Percentiles rank a stretch among this genome's conserved stretches.
phyloP scores from a whole-genome alignment of 106 monocot genomes.

The Iris macrosiphon region DNA sequence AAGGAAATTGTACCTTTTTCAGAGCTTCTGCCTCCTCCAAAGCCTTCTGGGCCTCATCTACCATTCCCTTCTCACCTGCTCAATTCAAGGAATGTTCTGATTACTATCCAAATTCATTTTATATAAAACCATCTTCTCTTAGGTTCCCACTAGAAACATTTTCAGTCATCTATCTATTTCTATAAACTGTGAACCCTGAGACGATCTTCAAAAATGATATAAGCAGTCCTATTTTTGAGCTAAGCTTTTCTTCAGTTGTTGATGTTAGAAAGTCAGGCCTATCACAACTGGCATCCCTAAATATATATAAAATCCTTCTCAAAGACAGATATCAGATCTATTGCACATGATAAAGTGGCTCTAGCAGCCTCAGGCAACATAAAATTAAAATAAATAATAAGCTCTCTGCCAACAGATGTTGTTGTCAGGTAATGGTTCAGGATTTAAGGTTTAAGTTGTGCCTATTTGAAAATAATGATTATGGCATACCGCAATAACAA shows the following conservation, averaged over 20 bases:
- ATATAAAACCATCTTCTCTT: not conserved
- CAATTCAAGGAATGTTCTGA: conserved; percentile 7
- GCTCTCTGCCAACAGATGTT: too few species aligned
- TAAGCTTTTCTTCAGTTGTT: too few species aligned
- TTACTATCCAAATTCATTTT: not conserved
- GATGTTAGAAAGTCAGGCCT: too few species aligned
- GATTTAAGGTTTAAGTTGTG: too few species aligned
- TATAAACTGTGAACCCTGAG: not conserved
- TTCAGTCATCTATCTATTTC: not conserved
- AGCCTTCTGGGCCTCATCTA: conserved; percentile 83
- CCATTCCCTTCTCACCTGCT: conserved; percentile 85
- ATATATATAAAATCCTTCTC: too few species aligned
- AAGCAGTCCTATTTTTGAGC: not conserved
- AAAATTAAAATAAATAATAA: too few species aligned
- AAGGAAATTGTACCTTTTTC: conserved; percentile 28
- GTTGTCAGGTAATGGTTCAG: too few species aligned
- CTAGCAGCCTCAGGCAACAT: too few species aligned
- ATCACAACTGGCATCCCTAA: too few species aligned
- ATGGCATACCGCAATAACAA: not conserved
- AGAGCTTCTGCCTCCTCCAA: conserved; percentile 90
- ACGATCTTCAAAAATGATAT: not conserved
- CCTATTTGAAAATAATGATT: too few species aligned
- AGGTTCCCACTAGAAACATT: not conserved
- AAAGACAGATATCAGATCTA: too few species aligned
- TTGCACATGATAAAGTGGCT: too few species aligned